A percentile compares a stretch with the other conserved stretches of the same genome.
Evolutionary conservation across 257 asterid species (phyloP).

Genomic region (Ilex asprella): DNA sequence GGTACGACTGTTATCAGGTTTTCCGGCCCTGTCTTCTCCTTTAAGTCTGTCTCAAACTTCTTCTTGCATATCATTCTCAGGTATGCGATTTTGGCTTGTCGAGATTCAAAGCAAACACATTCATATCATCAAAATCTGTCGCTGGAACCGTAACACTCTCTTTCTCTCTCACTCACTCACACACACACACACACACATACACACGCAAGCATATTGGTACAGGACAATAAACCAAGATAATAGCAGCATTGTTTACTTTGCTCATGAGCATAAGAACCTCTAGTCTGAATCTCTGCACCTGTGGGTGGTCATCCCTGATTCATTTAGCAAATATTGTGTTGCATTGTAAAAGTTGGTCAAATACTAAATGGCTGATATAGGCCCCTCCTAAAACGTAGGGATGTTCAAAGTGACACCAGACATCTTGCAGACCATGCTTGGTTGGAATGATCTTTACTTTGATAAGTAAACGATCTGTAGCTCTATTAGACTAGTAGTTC

Average conservation of each 20-base stretch:
- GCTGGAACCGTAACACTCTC: conserved; percentile 84
- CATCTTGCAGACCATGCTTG: too few species aligned
- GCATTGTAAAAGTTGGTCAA: too few species aligned
- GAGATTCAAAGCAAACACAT: conserved; percentile 87
- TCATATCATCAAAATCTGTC: conserved; percentile 83
- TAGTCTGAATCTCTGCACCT: not conserved
- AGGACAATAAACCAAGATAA: too few species aligned
- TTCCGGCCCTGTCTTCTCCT: not conserved
- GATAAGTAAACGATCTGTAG: too few species aligned
- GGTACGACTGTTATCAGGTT: conserved; percentile 29
- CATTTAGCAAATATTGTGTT: too few species aligned
- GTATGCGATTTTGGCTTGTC: conserved; percentile 96
- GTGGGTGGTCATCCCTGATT: too few species aligned
- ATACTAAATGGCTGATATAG: too few species aligned
- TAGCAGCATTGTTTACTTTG: not conserved
- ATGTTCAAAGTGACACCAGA: too few species aligned
- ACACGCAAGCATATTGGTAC: not conserved
- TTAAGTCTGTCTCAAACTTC: not conserved
- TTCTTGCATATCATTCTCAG: conserved; percentile 22
- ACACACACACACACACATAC: not conserved
- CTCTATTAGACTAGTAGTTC: too few species aligned
- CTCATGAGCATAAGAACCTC: not conserved
- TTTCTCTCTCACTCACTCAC: conserved; percentile 8
- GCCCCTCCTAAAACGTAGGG: too few species aligned
- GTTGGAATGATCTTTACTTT: too few species aligned